Evolutionary conservation across 2,329 filamentous ascomycete species (phyloP).

Genomic region (Diaporthe ampelina): DNA sequence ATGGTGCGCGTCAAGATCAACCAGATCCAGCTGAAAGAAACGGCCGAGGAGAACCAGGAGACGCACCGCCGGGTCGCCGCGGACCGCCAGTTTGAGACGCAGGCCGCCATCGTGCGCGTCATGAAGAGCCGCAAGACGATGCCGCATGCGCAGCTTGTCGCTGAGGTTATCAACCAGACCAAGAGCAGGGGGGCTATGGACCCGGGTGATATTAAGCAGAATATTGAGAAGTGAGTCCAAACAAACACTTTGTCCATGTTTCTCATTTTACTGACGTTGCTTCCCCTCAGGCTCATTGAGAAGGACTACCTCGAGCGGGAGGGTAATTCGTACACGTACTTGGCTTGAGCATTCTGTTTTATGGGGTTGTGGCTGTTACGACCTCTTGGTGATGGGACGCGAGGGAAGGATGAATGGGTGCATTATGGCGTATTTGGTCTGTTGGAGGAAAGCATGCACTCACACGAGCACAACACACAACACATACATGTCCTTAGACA

Average conservation of each 20-base stretch:
- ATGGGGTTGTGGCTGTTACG: neutral
- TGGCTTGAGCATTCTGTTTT: constrained; percentile 64
- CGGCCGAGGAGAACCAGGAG: constrained; percentile 92
- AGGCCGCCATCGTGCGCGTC: constrained; percentile 95
- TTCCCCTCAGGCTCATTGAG: constrained; percentile 78
- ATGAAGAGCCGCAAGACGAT: constrained; percentile 96
- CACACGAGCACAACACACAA: neutral
- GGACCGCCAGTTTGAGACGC: constrained; percentile 95
- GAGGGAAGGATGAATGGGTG: neutral
- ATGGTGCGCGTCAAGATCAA: constrained; percentile 98
- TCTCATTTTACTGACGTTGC: constrained; percentile 16
- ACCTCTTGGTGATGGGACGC: neutral
- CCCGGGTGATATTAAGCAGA: constrained; percentile 90
- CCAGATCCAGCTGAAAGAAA: constrained; percentile 97
- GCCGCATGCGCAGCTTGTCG: constrained; percentile 86
- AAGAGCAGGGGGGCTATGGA: constrained; percentile 89
- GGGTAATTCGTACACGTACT: constrained; percentile 78
- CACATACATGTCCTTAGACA: constrained; percentile 9
- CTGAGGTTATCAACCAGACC: constrained; percentile 93
- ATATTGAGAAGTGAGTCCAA: constrained; percentile 94
- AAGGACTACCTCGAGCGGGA: constrained; percentile 93
- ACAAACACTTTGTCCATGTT: too few relatives aligned
- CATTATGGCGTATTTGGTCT: constrained; percentile 12
- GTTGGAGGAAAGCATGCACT: neutral
- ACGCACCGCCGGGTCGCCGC: constrained; percentile 91